Percentiles rank a stretch among this genome's conserved stretches.
phyloP scores from a whole-genome alignment of 768 basidiomycete species.

The Amanita polypyramis region DNA sequence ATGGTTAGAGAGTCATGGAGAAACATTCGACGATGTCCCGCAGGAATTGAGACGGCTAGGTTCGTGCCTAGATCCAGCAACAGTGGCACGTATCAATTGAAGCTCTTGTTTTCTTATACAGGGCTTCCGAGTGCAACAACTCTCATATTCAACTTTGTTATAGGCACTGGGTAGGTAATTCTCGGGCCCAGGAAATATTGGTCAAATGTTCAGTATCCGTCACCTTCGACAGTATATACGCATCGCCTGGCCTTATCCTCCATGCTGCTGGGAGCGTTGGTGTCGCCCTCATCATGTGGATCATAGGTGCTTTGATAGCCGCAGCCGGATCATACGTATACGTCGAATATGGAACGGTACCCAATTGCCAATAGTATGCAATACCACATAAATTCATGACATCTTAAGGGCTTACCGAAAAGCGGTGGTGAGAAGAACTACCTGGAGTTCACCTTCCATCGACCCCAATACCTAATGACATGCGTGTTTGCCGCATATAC shows the following conservation, averaged over 20 bases:
- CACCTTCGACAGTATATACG: conserved; percentile 50
- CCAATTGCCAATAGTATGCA: conserved; percentile 9
- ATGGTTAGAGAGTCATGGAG: conserved; percentile 17
- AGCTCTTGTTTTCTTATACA: conserved; percentile 10
- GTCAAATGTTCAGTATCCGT: background rate
- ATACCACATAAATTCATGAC: background rate
- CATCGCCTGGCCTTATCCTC: conserved; percentile 58
- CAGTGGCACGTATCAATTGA: background rate
- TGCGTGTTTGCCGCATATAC: conserved; percentile 50
- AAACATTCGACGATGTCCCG: conserved; percentile 37
- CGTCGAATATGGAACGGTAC: conserved; percentile 65
- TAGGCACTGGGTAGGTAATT: conserved; percentile 51
- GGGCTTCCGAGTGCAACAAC: conserved; percentile 46
- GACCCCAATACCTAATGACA: conserved; percentile 50
- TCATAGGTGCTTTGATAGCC: conserved; percentile 55
- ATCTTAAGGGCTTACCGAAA: conserved; percentile 46
- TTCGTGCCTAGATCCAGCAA: conserved; percentile 14
- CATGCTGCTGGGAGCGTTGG: conserved; percentile 62
- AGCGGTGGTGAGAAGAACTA: conserved; percentile 75
- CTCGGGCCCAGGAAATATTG: background rate
- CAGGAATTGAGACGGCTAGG: conserved; percentile 39
- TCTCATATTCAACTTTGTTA: conserved; percentile 69
- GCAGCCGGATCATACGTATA: conserved; percentile 61
- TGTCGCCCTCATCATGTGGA: conserved; percentile 59
- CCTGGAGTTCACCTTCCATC: conserved; percentile 57